These are phyloP conservation scores for Arthrobotrys entomopaga DNA, from an alignment of 2,329 filamentous ascomycete species.

Conservation along the genomic window DNA sequence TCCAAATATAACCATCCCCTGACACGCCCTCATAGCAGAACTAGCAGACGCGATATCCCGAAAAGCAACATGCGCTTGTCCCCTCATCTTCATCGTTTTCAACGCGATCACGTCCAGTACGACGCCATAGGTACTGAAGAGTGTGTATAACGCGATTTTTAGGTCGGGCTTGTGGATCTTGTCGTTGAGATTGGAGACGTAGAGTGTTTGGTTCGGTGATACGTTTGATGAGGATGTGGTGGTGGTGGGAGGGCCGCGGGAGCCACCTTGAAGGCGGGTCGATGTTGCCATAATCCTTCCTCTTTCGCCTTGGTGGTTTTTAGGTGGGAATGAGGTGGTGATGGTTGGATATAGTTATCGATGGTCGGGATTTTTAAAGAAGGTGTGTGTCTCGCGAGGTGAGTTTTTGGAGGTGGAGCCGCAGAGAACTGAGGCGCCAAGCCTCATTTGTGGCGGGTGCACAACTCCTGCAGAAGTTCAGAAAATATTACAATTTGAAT, in stretches of 20 bases:
- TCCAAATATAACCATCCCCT: slow-evolving; percentile 87
- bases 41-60: slow-evolving; percentile 90
- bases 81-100: slow-evolving; percentile 91
- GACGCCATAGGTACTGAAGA: slow-evolving; percentile 92
- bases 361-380: slow-evolving; percentile 1
- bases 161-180: slow-evolving; percentile 92
- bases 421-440: not conserved
- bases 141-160: slow-evolving; percentile 85
- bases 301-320: not conserved
- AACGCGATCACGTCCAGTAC: slow-evolving; percentile 91
- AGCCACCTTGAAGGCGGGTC: slow-evolving; percentile 27
- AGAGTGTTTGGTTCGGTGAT: slow-evolving; percentile 67
- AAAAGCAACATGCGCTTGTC: slow-evolving; percentile 93
- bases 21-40: slow-evolving; percentile 87
- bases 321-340: not conserved
- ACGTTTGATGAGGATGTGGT: slow-evolving; percentile 3
- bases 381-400: slow-evolving; percentile 8
- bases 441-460: slow-evolving; percentile 9
- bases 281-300: slow-evolving; percentile 17
- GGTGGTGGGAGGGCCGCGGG: slow-evolving; percentile 13
- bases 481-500: not conserved
- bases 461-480: too few relatives aligned
- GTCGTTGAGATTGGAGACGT: slow-evolving; percentile 86
- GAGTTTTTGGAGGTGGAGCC: slow-evolving; percentile 17
- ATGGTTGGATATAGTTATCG: slow-evolving; percentile 1